These are phyloP conservation scores for Trichophyton rubrum DNA, from an alignment of 2,329 filamentous ascomycete species.

Conservation along the genomic window DNA sequence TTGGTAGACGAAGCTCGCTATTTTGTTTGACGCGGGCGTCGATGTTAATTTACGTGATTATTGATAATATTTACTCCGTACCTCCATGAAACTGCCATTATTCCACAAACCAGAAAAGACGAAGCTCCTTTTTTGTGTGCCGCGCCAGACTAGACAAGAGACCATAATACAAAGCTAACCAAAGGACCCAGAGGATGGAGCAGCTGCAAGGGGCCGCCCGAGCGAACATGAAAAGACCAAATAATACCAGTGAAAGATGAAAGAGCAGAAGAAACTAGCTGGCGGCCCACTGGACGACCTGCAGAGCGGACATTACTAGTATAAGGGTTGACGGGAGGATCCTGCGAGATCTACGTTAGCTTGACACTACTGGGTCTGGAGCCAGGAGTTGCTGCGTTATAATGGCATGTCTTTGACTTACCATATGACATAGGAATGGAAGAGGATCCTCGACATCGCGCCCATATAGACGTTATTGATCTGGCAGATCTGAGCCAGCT, in stretches of 20 bases:
- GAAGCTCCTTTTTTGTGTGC: not conserved
- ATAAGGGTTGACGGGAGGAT: conserved; percentile 87
- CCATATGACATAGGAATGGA: conserved; percentile 96
- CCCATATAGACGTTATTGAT: conserved; percentile 93
- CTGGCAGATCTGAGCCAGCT: conserved; percentile 96
- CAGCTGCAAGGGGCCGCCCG: too few species aligned
- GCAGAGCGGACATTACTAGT: conserved; percentile 79
- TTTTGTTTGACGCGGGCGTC: too few species aligned
- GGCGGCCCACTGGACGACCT: conserved; percentile 78
- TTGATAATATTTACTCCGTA: too few species aligned
- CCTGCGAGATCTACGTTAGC: conserved; percentile 35
- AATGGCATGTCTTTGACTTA: conserved; percentile 33
- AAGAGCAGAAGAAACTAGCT: not conserved
- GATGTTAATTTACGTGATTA: too few species aligned
- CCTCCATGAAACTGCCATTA: too few species aligned
- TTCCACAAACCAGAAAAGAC: not conserved
- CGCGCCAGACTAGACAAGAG: not conserved
- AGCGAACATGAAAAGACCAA: not conserved
- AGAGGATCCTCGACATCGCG: conserved; percentile 83
- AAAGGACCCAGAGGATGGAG: not conserved
- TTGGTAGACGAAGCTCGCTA: too few species aligned
- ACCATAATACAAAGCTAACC: not conserved
- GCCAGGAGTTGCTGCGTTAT: too few species aligned
- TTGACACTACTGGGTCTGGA: not conserved
- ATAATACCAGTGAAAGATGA: not conserved